These are phyloP conservation scores for Kuraishia piskuri DNA, from an alignment of 805 yeast genomes.

Conservation along the genomic window DNA sequence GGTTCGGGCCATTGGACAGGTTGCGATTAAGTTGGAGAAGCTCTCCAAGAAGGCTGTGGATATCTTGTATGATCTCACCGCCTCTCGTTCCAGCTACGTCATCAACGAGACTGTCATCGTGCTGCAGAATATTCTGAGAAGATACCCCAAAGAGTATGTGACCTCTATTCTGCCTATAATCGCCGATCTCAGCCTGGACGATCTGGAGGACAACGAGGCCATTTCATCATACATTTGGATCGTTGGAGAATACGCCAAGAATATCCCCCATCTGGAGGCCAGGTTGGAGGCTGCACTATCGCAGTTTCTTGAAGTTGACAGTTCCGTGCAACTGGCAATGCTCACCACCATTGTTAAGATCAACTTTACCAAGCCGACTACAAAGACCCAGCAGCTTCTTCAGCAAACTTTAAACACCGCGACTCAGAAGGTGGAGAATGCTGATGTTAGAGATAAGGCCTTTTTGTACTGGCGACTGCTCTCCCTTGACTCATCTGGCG, in stretches of 20 bases:
- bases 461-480: slow-evolving; percentile 73
- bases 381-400: slow-evolving; percentile 29
- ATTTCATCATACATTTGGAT: slow-evolving; percentile 60
- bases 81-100: slow-evolving; percentile 55
- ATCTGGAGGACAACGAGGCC: slow-evolving; percentile 40
- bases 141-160: slow-evolving; percentile 46
- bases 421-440: slow-evolving; percentile 57
- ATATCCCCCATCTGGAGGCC: slow-evolving; percentile 43
- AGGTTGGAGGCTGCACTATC: slow-evolving; percentile 38
- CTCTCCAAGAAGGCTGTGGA: slow-evolving; percentile 52
- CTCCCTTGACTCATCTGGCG: slow-evolving; percentile 32
- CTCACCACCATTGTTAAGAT: slow-evolving; percentile 58
- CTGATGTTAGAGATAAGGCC: slow-evolving; percentile 77
- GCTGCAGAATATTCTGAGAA: slow-evolving; percentile 57
- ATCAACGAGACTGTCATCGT: slow-evolving; percentile 54
- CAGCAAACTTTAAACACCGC: slow-evolving; percentile 55
- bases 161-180: slow-evolving; percentile 49
- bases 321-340: slow-evolving; percentile 50
- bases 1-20: slow-evolving; percentile 59
- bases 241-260: slow-evolving; percentile 60
- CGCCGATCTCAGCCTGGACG: slow-evolving; percentile 33
- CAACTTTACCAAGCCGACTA: slow-evolving; percentile 24
- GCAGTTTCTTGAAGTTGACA: slow-evolving; percentile 49
- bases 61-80: slow-evolving; percentile 46
- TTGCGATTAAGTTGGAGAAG: slow-evolving; percentile 55